These are phyloP conservation scores for Eucommia ulmoides DNA, from an alignment of 257 asterid species.

Conservation along the genomic window DNA sequence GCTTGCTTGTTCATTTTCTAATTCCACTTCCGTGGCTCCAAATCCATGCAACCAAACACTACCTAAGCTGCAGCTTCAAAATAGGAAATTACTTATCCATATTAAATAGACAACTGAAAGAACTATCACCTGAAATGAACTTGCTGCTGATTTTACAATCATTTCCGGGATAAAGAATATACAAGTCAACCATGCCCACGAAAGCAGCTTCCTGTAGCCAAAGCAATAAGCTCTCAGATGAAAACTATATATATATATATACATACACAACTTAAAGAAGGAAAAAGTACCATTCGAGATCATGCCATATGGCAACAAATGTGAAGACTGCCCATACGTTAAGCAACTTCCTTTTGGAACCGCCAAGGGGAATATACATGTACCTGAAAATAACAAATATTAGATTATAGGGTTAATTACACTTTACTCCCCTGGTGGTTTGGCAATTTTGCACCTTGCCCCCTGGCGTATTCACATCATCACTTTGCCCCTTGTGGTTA, in stretches of 20 bases:
- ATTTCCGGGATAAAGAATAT: conserved; percentile 88
- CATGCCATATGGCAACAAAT: conserved; percentile 96
- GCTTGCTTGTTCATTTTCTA: too few species aligned
- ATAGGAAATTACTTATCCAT: too few species aligned
- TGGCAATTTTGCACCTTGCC: too few species aligned
- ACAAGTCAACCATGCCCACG: conserved; percentile 99
- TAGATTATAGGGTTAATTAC: too few species aligned
- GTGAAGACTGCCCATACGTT: conserved; percentile 96
- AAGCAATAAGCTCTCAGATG: conserved; percentile 16
- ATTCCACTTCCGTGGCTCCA: not conserved
- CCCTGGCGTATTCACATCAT: too few species aligned
- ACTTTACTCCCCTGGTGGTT: too few species aligned
- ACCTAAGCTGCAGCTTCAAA: too few species aligned
- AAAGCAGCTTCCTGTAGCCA: conserved; percentile 81
- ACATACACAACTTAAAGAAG: conserved; percentile 15
- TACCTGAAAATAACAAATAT: conserved; percentile 61
- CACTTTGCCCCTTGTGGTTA: too few species aligned
- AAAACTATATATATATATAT: too few species aligned
- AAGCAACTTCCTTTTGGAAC: conserved; percentile 72
- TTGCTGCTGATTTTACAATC: conserved; percentile 64
- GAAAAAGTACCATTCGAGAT: conserved; percentile 70
- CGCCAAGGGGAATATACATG: conserved; percentile 92
- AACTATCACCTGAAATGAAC: conserved; percentile 40
- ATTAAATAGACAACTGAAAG: conserved; percentile 2
- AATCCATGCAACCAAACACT: not conserved